Percentiles rank a stretch among this genome's conserved stretches.
phyloP scores from a whole-genome alignment of 2,329 filamentous ascomycete genomes.

The Cladosporium sphaerospermum region DNA sequence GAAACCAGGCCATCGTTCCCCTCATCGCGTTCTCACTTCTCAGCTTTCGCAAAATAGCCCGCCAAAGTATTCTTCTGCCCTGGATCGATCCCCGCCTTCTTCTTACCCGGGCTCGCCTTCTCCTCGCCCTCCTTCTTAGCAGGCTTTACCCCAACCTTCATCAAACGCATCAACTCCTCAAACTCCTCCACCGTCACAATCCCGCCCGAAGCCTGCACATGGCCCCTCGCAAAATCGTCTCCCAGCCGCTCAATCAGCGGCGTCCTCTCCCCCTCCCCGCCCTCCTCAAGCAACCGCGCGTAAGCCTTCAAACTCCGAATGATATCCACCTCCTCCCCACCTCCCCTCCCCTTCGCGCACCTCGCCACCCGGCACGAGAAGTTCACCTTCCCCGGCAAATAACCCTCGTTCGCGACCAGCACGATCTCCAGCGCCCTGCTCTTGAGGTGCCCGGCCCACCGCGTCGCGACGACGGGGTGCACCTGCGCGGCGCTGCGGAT shows the following conservation, averaged over 20 bases:
- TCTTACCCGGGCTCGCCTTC: slow-evolving; percentile 27
- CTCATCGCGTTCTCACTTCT: background rate
- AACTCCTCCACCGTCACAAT: slow-evolving; percentile 57
- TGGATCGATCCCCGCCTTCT: slow-evolving; percentile 27
- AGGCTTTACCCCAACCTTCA: slow-evolving; percentile 54
- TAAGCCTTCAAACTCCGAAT: slow-evolving; percentile 52
- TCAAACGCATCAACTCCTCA: slow-evolving; percentile 55
- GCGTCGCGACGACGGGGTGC: slow-evolving; percentile 60
- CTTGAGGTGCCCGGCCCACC: slow-evolving; percentile 58
- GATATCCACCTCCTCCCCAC: slow-evolving; percentile 52
- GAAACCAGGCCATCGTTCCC: too few relatives aligned
- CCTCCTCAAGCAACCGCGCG: slow-evolving; percentile 37
- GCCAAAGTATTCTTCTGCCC: slow-evolving; percentile 49
- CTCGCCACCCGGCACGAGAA: slow-evolving; percentile 60
- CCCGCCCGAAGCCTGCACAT: slow-evolving; percentile 62
- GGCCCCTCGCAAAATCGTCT: slow-evolving; percentile 59
- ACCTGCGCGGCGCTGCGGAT: slow-evolving; percentile 57
- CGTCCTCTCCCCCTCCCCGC: slow-evolving; percentile 20
- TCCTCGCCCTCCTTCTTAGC: slow-evolving; percentile 33
- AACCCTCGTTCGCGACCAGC: slow-evolving; percentile 62
- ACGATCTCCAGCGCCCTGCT: slow-evolving; percentile 57
- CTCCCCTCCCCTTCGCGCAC: slow-evolving; percentile 46
- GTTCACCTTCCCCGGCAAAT: slow-evolving; percentile 56
- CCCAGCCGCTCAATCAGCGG: slow-evolving; percentile 48
- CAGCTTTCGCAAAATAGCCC: slow-evolving; percentile 48